These are phyloP conservation scores for Lagenidium sp. DNA, from an alignment of 352 stramenopile genomes.

Conservation along the genomic window DNA sequence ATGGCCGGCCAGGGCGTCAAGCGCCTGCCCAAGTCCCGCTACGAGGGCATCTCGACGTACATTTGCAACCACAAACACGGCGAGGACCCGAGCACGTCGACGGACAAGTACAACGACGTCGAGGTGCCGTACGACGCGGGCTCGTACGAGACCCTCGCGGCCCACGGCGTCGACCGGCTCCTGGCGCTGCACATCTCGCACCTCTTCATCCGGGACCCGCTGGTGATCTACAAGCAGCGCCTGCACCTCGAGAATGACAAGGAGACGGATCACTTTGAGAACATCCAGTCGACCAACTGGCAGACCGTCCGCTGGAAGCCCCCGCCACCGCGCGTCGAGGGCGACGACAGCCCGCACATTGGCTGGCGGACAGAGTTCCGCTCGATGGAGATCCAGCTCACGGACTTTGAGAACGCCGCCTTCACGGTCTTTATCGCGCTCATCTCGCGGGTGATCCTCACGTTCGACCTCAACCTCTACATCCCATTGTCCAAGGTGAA, in stretches of 20 bases:
- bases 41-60: conserved; percentile 86
- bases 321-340: conserved; percentile 73
- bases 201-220: conserved; percentile 97
- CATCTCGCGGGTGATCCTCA: conserved; percentile 96
- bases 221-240: conserved; percentile 93
- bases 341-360: conserved; percentile 37
- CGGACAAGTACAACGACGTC: conserved; percentile 92
- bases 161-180: conserved; percentile 91
- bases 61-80: conserved; percentile 88
- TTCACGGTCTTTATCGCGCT: conserved; percentile 99
- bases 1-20: conserved; percentile 91
- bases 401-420: conserved; percentile 99
- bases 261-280: conserved; percentile 97
- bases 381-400: conserved; percentile 99
- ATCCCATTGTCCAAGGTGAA: conserved; percentile 97
- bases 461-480: conserved; percentile 99
- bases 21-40: conserved; percentile 94
- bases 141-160: conserved; percentile 87
- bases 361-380: conserved; percentile 91
- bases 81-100: conserved; percentile 59
- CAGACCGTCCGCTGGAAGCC: conserved; percentile 99
- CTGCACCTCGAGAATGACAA: conserved; percentile 74
- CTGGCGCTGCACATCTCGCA: conserved; percentile 98
- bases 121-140: conserved; percentile 92
- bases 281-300: conserved; percentile 99